Evolutionary conservation across 1,284 basidiomycete genomes (phyloP).

Genomic region (Rhodotorula sp.): DNA sequence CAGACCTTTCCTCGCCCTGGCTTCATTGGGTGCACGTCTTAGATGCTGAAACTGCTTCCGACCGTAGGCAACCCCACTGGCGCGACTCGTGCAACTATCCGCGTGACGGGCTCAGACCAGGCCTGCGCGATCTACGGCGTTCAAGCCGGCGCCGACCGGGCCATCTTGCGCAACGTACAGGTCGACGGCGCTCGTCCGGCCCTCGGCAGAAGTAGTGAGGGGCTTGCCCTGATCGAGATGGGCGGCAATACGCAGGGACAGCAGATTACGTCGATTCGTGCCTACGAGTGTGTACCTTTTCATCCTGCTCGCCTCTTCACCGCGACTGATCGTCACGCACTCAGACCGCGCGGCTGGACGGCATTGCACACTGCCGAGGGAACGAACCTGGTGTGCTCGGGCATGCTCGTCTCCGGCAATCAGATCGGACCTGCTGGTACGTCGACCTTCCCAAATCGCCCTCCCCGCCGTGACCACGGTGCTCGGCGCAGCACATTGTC

Average conservation of each 20-base stretch:
- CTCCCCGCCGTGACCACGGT: no score
- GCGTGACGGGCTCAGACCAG: conserved; percentile 47
- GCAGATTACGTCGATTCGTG: conserved; percentile 12
- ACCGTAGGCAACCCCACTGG: conserved; percentile 52
- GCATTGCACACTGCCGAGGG: conserved; percentile 37
- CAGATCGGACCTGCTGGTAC: conserved; percentile 35
- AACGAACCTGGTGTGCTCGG: conserved; percentile 3
- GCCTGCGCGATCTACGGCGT: conserved; percentile 41
- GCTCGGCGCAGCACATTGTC: not conserved
- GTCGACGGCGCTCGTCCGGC: conserved; percentile 50
- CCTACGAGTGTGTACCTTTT: conserved; percentile 14
- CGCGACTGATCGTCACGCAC: not conserved
- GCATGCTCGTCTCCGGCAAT: conserved; percentile 23
- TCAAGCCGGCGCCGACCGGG: conserved; percentile 29
- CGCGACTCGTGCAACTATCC: conserved; percentile 51
- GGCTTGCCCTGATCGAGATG: conserved; percentile 50
- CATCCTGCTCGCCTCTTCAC: not conserved
- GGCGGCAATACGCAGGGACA: conserved; percentile 49
- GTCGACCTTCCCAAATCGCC: not conserved
- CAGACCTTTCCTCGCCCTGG: no score
- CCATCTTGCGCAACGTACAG: conserved; percentile 42
- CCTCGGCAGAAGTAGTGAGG: conserved; percentile 42
- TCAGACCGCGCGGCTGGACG: conserved; percentile 33
- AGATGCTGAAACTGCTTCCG: not conserved
- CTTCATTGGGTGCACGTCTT: no score